Evolutionary conservation across 2,329 filamentous ascomycete genomes (phyloP).

Genomic region (Clonostachys chloroleuca): DNA sequence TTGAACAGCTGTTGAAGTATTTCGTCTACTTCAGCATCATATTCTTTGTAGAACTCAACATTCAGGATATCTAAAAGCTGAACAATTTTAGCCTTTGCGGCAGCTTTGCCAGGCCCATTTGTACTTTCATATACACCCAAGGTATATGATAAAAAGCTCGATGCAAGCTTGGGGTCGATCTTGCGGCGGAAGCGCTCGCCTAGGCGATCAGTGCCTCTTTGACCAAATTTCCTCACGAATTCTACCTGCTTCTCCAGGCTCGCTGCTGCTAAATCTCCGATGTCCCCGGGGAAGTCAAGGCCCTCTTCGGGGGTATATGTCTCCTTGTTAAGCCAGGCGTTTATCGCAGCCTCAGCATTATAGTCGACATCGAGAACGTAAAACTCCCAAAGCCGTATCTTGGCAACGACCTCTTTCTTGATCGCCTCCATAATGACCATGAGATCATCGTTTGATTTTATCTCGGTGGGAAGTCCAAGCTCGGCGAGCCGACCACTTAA

Average conservation of each 20-base stretch:
- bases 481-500: conserved; percentile 70
- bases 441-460: conserved; percentile 69
- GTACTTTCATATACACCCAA: conserved; percentile 53
- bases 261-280: not conserved
- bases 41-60: conserved; percentile 85
- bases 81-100: conserved; percentile 49
- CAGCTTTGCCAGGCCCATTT: conserved; percentile 39
- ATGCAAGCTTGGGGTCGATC: conserved; percentile 65
- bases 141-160: conserved; percentile 39
- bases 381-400: conserved; percentile 86
- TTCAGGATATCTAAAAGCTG: conserved; percentile 80
- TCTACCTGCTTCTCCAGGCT: conserved; percentile 46
- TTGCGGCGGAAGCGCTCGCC: conserved; percentile 74
- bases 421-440: conserved; percentile 78
- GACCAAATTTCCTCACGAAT: conserved; percentile 64
- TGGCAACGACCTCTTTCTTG: conserved; percentile 73
- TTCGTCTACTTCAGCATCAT: conserved; percentile 75
- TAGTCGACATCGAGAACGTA: conserved; percentile 79
- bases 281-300: conserved; percentile 22
- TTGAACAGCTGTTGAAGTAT: conserved; percentile 92
- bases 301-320: conserved; percentile 44
- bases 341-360: conserved; percentile 63
- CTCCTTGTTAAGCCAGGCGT: conserved; percentile 65
- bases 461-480: conserved; percentile 70
- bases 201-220: conserved; percentile 68